Evolutionary conservation across 2,329 filamentous ascomycete genomes (phyloP).

Genomic region (Alternaria panax): DNA sequence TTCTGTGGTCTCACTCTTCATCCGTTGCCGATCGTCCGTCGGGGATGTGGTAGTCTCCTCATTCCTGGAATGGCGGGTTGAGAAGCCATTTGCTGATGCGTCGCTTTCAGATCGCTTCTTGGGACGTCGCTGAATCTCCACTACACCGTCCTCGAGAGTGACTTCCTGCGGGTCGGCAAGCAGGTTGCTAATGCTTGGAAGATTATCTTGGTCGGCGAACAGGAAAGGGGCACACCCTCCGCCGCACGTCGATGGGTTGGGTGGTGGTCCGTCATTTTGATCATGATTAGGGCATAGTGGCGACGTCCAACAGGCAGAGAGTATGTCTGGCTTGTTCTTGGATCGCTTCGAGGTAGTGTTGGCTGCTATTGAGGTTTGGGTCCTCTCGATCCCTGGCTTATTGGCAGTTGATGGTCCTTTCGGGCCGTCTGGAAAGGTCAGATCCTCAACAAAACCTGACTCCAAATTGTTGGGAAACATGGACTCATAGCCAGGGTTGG

Average conservation of each 20-base stretch:
- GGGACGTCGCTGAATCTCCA: slow-evolving; percentile 46
- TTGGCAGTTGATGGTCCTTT: slow-evolving; percentile 28
- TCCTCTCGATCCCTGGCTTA: slow-evolving; percentile 26
- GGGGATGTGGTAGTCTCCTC: slow-evolving; percentile 26
- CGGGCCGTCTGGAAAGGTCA: slow-evolving; percentile 49
- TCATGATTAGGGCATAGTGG: slow-evolving; percentile 52
- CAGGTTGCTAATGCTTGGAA: slow-evolving; percentile 41
- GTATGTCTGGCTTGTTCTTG: slow-evolving; percentile 47
- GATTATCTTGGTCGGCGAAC: slow-evolving; percentile 46
- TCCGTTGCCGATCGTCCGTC: slow-evolving; percentile 25
- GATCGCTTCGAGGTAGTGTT: slow-evolving; percentile 40
- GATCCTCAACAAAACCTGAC: slow-evolving; percentile 46
- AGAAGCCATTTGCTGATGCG: slow-evolving; percentile 37
- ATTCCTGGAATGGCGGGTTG: slow-evolving; percentile 40
- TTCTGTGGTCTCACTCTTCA: slow-evolving; percentile 45
- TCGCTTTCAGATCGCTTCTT: slow-evolving; percentile 50
- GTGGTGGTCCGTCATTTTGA: slow-evolving; percentile 48
- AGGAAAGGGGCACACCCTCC: slow-evolving; percentile 52
- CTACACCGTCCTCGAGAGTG: slow-evolving; percentile 45
- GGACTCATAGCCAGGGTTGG: slow-evolving; percentile 47
- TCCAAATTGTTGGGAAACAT: slow-evolving; percentile 48
- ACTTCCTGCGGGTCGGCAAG: slow-evolving; percentile 42
- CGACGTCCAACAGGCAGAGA: slow-evolving; percentile 53
- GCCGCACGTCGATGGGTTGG: slow-evolving; percentile 52
- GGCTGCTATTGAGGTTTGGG: slow-evolving; percentile 22